Base-by-base conservation (phyloP, 169 alveolate species). In the Fabrea salina region DNA sequence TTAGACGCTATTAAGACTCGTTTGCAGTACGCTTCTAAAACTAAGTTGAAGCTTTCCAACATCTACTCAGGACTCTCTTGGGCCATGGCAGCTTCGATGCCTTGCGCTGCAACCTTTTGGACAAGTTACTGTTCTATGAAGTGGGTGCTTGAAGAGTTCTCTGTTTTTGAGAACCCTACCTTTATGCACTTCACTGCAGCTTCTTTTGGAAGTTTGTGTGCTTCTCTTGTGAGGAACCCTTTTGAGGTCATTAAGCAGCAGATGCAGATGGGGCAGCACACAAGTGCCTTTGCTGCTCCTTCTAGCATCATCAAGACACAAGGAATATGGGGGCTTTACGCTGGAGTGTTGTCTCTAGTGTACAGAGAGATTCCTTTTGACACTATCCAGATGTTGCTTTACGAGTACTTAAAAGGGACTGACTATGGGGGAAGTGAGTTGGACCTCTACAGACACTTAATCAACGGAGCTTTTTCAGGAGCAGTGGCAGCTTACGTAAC, bases 351-450 rank as follows among this genome's bases (percentile, higher is more conserved):
- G 67, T 83, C 97, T 25, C 77, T 94, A 27, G 67, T 91, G 5
- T 82, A 87, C 44, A 84, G 98, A 33, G 99, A 96, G 56, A 86
- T 96, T 49, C 99, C 99, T n/a, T 96, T 96, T 79, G 96, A 92
- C 53, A 93, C 93, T 39, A 88, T 96, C 35, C 96, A 96, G 84
- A 90, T 93, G 64, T 91, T 96, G 49, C 75, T 95, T 67, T 96
- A 96, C 95, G 97, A 94, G 66, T 76, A 77, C 8, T 74, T 93
- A 19, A 94, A 92, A 75, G 72, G 86, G 82, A 74, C 66, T 25
- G 80, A 78, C 40, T 54, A 57, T 8, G 30, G 68, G 13, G 86
- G 82, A n/a, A n/a, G 30, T 3, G 68, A 51, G 7, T 25, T 43
- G 11, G 68, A 64, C 40, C 19, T 50, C 37, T 47, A 30, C 39